Conservation (phyloP, 495 filamentous ascomycete genomes). For the Penicillium cinerascens region DNA sequence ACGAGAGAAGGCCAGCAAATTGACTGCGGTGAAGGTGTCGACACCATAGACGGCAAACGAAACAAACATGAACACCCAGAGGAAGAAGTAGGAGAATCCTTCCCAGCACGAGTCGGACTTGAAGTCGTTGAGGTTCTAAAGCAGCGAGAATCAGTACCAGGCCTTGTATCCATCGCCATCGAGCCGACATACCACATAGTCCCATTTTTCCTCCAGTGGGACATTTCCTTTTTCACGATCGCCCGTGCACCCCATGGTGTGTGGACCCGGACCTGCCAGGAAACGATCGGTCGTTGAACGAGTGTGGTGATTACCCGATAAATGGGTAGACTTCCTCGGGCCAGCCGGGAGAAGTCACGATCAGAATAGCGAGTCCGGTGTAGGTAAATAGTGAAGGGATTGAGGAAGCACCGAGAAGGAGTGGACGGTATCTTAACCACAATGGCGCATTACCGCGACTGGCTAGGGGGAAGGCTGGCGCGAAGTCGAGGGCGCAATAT, state of each 20-base stretch:
- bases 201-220: conserved; percentile 84
- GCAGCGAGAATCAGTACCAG: conserved; percentile 8
- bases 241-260: conserved; percentile 69
- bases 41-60: conserved; percentile 82
- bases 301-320: conserved; percentile 8
- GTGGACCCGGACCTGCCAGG: conserved; percentile 36
- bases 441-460: conserved; percentile 20
- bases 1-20: conserved; percentile 75
- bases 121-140: conserved; percentile 87
- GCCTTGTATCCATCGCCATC: not conserved
- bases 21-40: conserved; percentile 90
- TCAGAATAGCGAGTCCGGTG: conserved; percentile 5
- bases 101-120: conserved; percentile 72
- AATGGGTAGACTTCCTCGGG: conserved; percentile 35
- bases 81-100: conserved; percentile 75
- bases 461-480: conserved; percentile 9
- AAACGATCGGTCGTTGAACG: conserved; percentile 2
- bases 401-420: conserved; percentile 1
- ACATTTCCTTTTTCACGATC: conserved; percentile 66
- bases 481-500: not conserved
- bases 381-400: not conserved
- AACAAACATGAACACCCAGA: conserved; percentile 74
- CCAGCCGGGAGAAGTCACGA: conserved; percentile 42
- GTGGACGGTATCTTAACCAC: conserved; percentile 20
- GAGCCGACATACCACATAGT: conserved; percentile 71